These are phyloP conservation scores for Alternaria sp. DNA, from an alignment of 2,329 filamentous ascomycete genomes.

Conservation along the genomic window DNA sequence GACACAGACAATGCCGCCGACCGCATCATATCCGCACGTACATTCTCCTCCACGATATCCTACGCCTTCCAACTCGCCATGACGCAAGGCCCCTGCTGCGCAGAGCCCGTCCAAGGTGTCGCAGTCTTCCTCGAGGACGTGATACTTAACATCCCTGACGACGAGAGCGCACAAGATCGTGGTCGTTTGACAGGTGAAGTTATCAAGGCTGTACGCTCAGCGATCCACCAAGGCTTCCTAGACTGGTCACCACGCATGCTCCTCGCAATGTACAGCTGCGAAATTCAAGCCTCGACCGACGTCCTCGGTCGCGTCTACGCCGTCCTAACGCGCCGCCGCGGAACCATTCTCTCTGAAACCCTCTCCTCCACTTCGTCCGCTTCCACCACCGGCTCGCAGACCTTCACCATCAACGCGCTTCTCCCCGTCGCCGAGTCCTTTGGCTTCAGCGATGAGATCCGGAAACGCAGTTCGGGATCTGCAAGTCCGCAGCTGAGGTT, in stretches of 20 bases:
- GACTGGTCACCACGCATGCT: slow-evolving; percentile 97
- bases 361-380: slow-evolving; percentile 96
- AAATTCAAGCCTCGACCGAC: slow-evolving; percentile 95
- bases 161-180: slow-evolving; percentile 66
- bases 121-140: slow-evolving; percentile 90
- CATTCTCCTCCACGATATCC: slow-evolving; percentile 87
- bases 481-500: slow-evolving; percentile 94
- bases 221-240: slow-evolving; percentile 85
- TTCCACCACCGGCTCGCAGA: slow-evolving; percentile 90
- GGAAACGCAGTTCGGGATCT: slow-evolving; percentile 88
- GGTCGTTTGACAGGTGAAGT: slow-evolving; percentile 90
- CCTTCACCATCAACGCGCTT: slow-evolving; percentile 90
- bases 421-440: slow-evolving; percentile 95
- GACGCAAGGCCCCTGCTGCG: slow-evolving; percentile 86
- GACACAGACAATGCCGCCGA: slow-evolving; percentile 25
- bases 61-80: slow-evolving; percentile 96
- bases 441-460: slow-evolving; percentile 94
- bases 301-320: slow-evolving; percentile 95
- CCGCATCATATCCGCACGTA: slow-evolving; percentile 62
- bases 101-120: slow-evolving; percentile 91
- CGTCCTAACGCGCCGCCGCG: slow-evolving; percentile 93
- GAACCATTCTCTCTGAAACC: slow-evolving; percentile 85
- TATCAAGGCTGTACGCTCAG: slow-evolving; percentile 85
- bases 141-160: slow-evolving; percentile 64
- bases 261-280: slow-evolving; percentile 96